A percentile compares a stretch with the other conserved stretches of the same genome.
Evolutionary conservation across 2,329 filamentous ascomycete species (phyloP).

Genomic region (Aspergillus amoenus): DNA sequence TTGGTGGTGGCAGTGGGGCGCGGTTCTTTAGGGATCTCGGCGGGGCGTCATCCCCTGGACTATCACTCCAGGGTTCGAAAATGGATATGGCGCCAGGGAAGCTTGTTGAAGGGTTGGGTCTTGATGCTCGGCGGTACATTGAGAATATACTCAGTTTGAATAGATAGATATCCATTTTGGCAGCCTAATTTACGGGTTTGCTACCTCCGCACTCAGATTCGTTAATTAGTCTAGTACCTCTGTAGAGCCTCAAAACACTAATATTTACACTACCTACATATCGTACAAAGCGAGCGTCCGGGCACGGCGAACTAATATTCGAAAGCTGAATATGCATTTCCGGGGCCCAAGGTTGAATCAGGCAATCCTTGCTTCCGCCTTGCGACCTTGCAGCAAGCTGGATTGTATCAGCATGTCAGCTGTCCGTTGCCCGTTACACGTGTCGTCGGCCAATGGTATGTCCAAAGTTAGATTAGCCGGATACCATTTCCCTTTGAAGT

Average conservation of each 20-base stretch:
- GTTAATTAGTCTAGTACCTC: background rate
- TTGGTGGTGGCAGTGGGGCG: conserved; percentile 26
- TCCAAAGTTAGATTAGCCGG: background rate
- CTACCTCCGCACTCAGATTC: background rate
- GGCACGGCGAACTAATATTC: background rate
- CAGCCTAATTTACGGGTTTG: background rate
- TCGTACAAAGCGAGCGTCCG: background rate
- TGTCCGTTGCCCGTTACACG: conserved; percentile 5
- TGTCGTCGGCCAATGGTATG: conserved; percentile 1
- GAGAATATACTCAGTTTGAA: conserved; percentile 47
- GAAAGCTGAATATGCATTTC: background rate
- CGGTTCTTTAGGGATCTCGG: conserved; percentile 42
- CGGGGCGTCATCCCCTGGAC: conserved; percentile 31
- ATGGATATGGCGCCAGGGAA: conserved; percentile 36
- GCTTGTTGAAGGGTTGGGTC: conserved; percentile 45
- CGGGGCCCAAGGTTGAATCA: background rate
- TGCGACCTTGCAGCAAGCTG: conserved; percentile 4
- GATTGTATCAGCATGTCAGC: background rate
- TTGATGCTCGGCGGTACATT: conserved; percentile 49
- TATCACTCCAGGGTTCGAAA: conserved; percentile 19
- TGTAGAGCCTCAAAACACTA: background rate
- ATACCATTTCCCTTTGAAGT: background rate
- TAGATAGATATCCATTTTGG: conserved; percentile 25
- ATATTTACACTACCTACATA: background rate
- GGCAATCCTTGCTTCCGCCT: background rate